Evolutionary conservation across 768 basidiomycete genomes (phyloP).

Genomic region (Lactifluus piperatus): DNA sequence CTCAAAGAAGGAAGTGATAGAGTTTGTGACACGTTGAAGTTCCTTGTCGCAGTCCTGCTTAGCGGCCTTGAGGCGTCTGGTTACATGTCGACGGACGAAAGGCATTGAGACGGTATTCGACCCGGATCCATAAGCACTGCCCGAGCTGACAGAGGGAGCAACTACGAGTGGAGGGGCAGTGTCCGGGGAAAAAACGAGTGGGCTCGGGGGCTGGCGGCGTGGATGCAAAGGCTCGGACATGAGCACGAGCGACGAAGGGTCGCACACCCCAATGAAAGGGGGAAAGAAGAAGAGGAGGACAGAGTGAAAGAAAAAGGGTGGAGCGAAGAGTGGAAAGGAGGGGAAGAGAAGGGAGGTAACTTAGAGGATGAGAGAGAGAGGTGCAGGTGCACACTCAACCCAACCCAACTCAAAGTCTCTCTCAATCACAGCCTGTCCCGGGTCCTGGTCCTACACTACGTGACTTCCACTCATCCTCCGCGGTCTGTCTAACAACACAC

Average conservation of each 20-base stretch:
- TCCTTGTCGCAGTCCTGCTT: slow-evolving; percentile 97
- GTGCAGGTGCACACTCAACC: too few relatives aligned
- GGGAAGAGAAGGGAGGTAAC: slow-evolving; percentile 13
- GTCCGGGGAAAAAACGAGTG: slow-evolving; percentile 71
- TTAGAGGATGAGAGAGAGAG: slow-evolving; percentile 1
- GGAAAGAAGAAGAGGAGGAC: slow-evolving; percentile 7
- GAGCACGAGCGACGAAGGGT: slow-evolving; percentile 23
- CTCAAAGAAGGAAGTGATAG: slow-evolving; percentile 92
- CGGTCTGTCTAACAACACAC: background rate
- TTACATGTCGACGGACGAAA: slow-evolving; percentile 88
- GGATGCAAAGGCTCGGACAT: slow-evolving; percentile 29
- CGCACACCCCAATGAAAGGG: slow-evolving; percentile 13
- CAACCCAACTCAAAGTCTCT: background rate
- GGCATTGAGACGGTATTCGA: slow-evolving; percentile 85
- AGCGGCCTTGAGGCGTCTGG: slow-evolving; percentile 83
- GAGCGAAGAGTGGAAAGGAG: slow-evolving; percentile 7
- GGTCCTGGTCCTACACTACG: slow-evolving; percentile 1
- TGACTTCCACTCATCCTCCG: background rate
- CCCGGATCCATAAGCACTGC: slow-evolving; percentile 37
- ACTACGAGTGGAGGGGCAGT: slow-evolving; percentile 33
- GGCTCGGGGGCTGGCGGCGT: slow-evolving; percentile 54
- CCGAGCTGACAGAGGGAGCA: slow-evolving; percentile 22
- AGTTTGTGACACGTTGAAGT: slow-evolving; percentile 86
- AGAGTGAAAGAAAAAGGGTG: slow-evolving; percentile 5
- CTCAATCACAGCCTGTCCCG: slow-evolving; percentile 8